A percentile compares a stretch with the other conserved stretches of the same genome.
Conservation (phyloP, 2,329 filamentous ascomycete genomes). For the Alternaria incomplexa region DNA sequence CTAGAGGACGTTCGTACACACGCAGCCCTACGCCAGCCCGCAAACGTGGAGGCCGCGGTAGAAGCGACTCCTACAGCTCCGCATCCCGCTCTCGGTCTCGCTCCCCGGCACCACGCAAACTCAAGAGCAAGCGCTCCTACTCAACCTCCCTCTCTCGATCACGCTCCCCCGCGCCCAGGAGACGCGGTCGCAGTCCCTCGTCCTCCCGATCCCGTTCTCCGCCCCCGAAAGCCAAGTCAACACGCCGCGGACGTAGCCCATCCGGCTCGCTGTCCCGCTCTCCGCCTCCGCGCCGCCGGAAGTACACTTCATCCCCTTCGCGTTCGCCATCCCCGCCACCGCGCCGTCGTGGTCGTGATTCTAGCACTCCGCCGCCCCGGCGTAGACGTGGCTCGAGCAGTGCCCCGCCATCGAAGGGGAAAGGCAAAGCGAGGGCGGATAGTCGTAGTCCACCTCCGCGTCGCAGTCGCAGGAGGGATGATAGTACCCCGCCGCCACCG, state of each 20-base stretch:
- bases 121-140: conserved; percentile 25
- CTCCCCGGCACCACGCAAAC: conserved; percentile 30
- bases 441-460: not conserved
- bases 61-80: conserved; percentile 27
- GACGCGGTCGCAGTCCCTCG: conserved; percentile 31
- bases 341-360: not conserved
- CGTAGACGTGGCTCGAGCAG: conserved; percentile 9
- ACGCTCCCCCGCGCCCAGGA: conserved; percentile 26
- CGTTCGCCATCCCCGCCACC: not conserved
- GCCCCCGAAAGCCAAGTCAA: conserved; percentile 16
- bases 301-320: not conserved
- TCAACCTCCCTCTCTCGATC: conserved; percentile 29
- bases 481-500: not conserved
- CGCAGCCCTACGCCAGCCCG: conserved; percentile 36
- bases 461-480: not conserved
- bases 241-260: conserved; percentile 20
- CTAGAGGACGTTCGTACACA: conserved; percentile 38
- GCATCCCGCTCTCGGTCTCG: conserved; percentile 33
- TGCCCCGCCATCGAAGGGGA: not conserved
- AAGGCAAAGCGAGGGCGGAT: not conserved
- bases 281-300: conserved; percentile 7
- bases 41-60: conserved; percentile 25
- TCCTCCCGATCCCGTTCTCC: conserved; percentile 26
- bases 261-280: conserved; percentile 17
- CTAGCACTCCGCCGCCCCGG: not conserved